Percentiles rank a stretch among this genome's conserved stretches.
Evolutionary conservation across 352 stramenopile species (phyloP).

Genomic region (Thalassiosira livingstoniorum): DNA sequence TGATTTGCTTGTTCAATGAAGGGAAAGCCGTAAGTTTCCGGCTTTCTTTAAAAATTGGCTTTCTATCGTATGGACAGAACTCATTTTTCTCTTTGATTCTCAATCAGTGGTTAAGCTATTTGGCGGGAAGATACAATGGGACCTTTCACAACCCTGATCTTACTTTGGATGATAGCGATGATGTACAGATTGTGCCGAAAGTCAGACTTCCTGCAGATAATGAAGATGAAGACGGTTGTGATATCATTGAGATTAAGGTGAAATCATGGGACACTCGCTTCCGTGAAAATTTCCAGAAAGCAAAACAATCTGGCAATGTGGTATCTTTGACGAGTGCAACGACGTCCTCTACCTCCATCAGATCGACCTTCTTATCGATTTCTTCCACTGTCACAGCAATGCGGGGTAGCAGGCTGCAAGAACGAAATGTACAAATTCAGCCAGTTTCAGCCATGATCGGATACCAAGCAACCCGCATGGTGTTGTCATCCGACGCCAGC

Average conservation of each 20-base stretch:
- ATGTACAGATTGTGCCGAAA: neutral
- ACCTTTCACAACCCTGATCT: conserved; percentile 26
- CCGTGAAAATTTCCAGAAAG: conserved; percentile 3
- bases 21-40: neutral
- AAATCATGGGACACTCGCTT: conserved; percentile 9
- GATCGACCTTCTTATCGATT: conserved; percentile 20
- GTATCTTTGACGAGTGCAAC: conserved; percentile 10
- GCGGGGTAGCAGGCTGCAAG: conserved; percentile 1
- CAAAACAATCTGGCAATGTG: neutral
- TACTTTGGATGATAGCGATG: conserved; percentile 7
- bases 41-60: neutral
- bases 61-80: neutral
- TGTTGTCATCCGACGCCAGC: neutral
- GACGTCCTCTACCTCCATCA: neutral
- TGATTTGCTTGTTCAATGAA: neutral
- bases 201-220: neutral
- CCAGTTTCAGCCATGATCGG: conserved; percentile 7
- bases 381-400: conserved; percentile 22
- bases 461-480: conserved; percentile 26
- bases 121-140: conserved; percentile 3
- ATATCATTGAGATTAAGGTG: conserved; percentile 14
- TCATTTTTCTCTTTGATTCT: neutral
- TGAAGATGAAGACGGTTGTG: neutral
- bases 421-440: conserved; percentile 9
- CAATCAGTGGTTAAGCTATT: conserved; percentile 11